Base-by-base conservation (phyloP, 352 stramenopile species). In the Phytophthora sojae region DNA sequence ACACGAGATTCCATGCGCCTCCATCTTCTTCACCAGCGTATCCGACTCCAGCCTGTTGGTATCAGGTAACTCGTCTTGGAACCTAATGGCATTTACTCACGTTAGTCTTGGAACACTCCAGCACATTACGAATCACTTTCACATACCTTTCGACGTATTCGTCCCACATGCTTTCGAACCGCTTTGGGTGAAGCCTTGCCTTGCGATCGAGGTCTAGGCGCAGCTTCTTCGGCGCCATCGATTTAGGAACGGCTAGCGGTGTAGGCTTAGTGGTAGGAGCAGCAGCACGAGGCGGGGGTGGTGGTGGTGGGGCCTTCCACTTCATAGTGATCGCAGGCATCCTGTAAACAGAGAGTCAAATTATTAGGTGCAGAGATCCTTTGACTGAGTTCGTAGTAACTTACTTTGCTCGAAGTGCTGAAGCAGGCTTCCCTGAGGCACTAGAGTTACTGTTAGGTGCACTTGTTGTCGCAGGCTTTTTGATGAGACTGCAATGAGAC, bases 161-260 rank as follows among this genome's bases (percentile, higher is more conserved):
- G 11, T 93, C 85, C 86, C 86, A 95, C 67, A 95, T 77, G 61
- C 66, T 89, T 69, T 95, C 86, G 47, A 93, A 95, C 15, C 70
- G 73, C 58, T 92, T 91, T 0, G 84, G 79, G 57, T 95, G 69
- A 6, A 95, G 71, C 11, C 71, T 76, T 12, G 71, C 75, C 17
- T 59, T 56, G 5, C 21, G 30, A 39, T 95, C 85, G 6, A 95
- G 50, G 52, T 85, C 74, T 30, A 90, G 70, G 1, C 25, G 7
- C 21, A 65, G 21, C 29, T 56, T 69, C 19, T 58, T 57, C 14
- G 49, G 19, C 44, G 64, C 39, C 39, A 59, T 55, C 49, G 37
- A 17, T 53, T 66, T 79, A 9, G 58, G 57, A 25, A 49, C 53
- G 9, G 51, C 25, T 66, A 77, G 37, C 5, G 54, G 71, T 56